Base-by-base conservation (phyloP, 192 early-diverging fungal species). In the Dispira simplex region DNA sequence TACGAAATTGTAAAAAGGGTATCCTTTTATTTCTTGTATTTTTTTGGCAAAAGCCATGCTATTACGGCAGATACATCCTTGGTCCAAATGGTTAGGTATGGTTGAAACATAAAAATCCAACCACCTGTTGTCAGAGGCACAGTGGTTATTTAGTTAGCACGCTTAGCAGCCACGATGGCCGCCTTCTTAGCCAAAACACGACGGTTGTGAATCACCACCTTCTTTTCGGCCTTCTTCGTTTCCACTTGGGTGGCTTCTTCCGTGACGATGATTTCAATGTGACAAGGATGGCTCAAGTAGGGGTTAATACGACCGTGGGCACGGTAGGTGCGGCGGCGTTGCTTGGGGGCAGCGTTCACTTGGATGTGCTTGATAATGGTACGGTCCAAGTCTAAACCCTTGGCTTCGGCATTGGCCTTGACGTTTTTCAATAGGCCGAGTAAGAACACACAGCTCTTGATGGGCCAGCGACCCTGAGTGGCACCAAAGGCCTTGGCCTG, bases 261-360 rank as follows among this genome's bases (percentile, higher is more conserved):
- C 66, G 85, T 81, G 72, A 92, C 81, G 71, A 90, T 91, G 63
- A 98, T 77, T 85, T 98, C 95, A 70, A 95, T 86, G 85, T 98
- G 93, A 77, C 89, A 93, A 52, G 93, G 95, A 80, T 84, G 83
- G 77, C 79, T 82, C 90, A 90, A 88, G 90, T 92, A 98, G 66
- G 91, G 75, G 81, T 88, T 88, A 75, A 92, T 92, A 72, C 92
- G 86, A 85, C 95, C 95, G 84, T 98, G 95, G 70, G 93, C 95
- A 83, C 95, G 90, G 89, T 88, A 96, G 45, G 91, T 96, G 73
- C 95, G 80, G 71, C 95, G 88, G 68, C 95, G 90, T 76, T 92
- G 90, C 81, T 93, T 93, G 72, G 90, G 90, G 67, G 95, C 95
- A 75, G 92, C 89, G 85, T 98, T 96, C 78, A 98, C 93, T 80